Base-by-base conservation (phyloP, 2,329 filamentous ascomycete species). In the Scolecobasidium constrictum region DNA sequence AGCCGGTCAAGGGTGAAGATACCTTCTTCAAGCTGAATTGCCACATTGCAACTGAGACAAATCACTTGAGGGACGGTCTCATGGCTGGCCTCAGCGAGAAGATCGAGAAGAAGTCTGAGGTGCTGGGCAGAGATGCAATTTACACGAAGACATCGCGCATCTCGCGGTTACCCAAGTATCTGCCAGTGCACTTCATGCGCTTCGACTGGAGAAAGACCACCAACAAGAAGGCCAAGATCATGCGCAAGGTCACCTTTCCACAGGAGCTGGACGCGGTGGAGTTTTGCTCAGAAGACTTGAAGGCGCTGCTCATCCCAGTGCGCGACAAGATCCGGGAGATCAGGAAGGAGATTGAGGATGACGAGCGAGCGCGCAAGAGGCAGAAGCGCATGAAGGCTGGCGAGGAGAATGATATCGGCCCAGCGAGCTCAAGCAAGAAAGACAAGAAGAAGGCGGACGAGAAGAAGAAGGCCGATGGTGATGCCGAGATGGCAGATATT, bases 191-290 rank as follows among this genome's bases (percentile, higher is more conserved):
- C 63, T 94, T 98, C 60, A 85, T 98, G 44, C 86, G 92, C 50
- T 98, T 98, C 68, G 95, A 90, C 69, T 98, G 92, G 92, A 90
- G 94, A 58, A 79, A 83, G 37, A 86, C 94, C 52, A 87, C 86
- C 3, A 83, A 93, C 63, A 96, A 96, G 71, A 98, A 98, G 72
- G 88, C 90, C 51, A 98, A 98, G 73, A 98, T 98, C 54, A 90
- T 98, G 85, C 85, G 88, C 59, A 98, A 96, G 66, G 92, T 98
- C 45, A 90, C 86, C 0, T 98, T 98, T 59, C 90, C 90, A 5
- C 80, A 85, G 40, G 92, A 98, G 63, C 70, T 98, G 23, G 92
- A 98, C 56, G 78, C 86, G 31, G 80, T 94, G 17, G 92, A 98
- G 59, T 95, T 94, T 64, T 98, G 92, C 63, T 90, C 88, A 11